Evolutionary conservation across 2,329 filamentous ascomycete species (phyloP).

Genomic region (Hypoxylon sp.): DNA sequence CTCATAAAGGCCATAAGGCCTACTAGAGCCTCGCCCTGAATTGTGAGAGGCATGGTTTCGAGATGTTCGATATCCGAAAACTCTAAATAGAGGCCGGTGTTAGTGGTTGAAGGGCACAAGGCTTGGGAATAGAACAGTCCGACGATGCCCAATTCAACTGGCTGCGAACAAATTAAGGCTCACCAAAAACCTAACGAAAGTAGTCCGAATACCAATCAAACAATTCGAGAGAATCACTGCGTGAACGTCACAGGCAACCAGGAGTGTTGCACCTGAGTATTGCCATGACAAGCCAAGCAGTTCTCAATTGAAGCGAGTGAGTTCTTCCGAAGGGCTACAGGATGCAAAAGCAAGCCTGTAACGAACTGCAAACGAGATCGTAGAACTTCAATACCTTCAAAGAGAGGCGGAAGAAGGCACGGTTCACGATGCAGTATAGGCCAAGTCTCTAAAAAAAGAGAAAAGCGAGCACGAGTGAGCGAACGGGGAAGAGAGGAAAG

Average conservation of each 20-base stretch:
- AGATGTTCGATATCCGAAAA: constrained; percentile 22
- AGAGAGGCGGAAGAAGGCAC: constrained; percentile 38
- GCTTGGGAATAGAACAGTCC: neutral
- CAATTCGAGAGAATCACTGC: constrained; percentile 32
- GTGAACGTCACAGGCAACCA: constrained; percentile 40
- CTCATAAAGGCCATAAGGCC: constrained; percentile 45
- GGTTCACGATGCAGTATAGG: constrained; percentile 41
- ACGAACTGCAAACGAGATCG: constrained; percentile 25
- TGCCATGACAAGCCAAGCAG: constrained; percentile 44
- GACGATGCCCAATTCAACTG: constrained; percentile 17
- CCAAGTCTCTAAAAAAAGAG: constrained; percentile 39
- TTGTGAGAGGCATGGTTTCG: constrained; percentile 47
- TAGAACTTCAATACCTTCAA: constrained; percentile 40
- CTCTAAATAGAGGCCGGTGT: constrained; percentile 27
- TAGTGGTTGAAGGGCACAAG: constrained; percentile 14
- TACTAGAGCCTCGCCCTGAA: constrained; percentile 43
- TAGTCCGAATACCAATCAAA: constrained; percentile 31
- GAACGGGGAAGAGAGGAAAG: constrained; percentile 33
- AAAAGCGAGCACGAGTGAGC: constrained; percentile 36
- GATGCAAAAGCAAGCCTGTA: constrained; percentile 30
- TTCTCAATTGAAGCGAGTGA: constrained; percentile 27
- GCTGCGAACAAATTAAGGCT: constrained; percentile 19
- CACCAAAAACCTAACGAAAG: constrained; percentile 30
- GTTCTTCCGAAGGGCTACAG: constrained; percentile 21
- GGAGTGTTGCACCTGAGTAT: constrained; percentile 35